These are phyloP conservation scores for Guadua angustifolia DNA, from an alignment of 176 grass and related monocot genomes.

Conservation along the genomic window DNA sequence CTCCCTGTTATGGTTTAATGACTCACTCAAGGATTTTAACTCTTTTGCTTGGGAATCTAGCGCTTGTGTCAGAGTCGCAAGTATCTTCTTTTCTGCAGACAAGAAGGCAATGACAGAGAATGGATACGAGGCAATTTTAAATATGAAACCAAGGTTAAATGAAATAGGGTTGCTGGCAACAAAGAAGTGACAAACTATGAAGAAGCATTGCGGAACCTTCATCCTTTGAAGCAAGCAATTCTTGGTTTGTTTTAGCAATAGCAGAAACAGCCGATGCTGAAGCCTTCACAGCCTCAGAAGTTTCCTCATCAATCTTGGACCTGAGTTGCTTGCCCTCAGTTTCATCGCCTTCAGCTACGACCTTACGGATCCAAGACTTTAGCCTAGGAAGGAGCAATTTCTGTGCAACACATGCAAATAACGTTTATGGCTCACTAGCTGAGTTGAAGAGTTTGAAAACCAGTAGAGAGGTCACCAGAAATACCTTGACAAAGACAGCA, in stretches of 20 bases:
- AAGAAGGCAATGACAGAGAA: slow-evolving; percentile 5
- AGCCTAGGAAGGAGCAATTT: slow-evolving; percentile 78
- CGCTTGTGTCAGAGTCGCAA: slow-evolving; percentile 71
- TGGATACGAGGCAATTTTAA: background rate
- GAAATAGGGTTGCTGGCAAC: background rate
- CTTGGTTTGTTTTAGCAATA: slow-evolving; percentile 70
- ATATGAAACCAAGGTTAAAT: slow-evolving; percentile 11
- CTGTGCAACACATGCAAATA: slow-evolving; percentile 46
- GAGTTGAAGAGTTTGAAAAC: background rate
- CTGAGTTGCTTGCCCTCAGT: slow-evolving; percentile 42
- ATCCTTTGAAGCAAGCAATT: slow-evolving; percentile 74
- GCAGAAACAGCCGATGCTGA: slow-evolving; percentile 72
- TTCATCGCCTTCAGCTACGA: slow-evolving; percentile 62
- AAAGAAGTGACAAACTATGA: background rate
- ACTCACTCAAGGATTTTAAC: slow-evolving; percentile 73
- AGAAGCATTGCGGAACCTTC: slow-evolving; percentile 55
- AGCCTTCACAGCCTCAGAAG: slow-evolving; percentile 69
- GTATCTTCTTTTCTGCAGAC: slow-evolving; percentile 78
- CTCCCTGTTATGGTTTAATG: slow-evolving; percentile 63
- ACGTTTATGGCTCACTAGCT: background rate
- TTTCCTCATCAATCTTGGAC: slow-evolving; percentile 61
- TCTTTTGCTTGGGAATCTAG: slow-evolving; percentile 89
- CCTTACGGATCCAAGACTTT: slow-evolving; percentile 79
- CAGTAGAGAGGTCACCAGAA: background rate
- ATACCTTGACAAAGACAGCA: slow-evolving; percentile 76